A percentile compares a stretch with the other conserved stretches of the same genome.
Evolutionary conservation across 371 early-diverging fungal genomes (phyloP).

Genomic region (Mortierella sp.): DNA sequence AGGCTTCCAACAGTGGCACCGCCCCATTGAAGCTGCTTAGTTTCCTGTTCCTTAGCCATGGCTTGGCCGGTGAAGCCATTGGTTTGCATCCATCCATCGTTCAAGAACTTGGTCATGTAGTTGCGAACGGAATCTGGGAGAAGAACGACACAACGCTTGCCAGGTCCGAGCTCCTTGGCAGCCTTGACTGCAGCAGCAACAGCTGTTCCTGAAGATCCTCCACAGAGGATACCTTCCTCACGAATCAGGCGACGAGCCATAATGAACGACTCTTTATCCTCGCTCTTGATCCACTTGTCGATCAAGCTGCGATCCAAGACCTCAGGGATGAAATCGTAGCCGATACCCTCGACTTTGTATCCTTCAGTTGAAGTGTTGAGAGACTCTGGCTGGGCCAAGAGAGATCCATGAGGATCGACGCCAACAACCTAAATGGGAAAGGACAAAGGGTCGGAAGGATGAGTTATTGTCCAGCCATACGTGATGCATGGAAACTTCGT

Average conservation of each 20-base stretch:
- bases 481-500: too few relatives aligned
- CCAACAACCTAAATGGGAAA: conserved; percentile 84
- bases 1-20: conserved; percentile 88
- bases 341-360: conserved; percentile 95
- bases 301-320: conserved; percentile 84
- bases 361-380: conserved; percentile 72
- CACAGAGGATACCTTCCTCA: conserved; percentile 94
- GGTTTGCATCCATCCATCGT: conserved; percentile 95
- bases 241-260: conserved; percentile 95
- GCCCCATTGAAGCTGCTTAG: conserved; percentile 74
- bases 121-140: conserved; percentile 97
- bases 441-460: too few relatives aligned
- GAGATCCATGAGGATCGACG: conserved; percentile 94
- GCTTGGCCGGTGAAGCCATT: conserved; percentile 77
- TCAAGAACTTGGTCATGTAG: conserved; percentile 97
- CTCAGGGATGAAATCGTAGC: conserved; percentile 97
- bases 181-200: conserved; percentile 87
- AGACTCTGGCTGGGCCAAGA: conserved; percentile 89
- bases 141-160: conserved; percentile 92
- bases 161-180: conserved; percentile 84
- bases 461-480: too few relatives aligned
- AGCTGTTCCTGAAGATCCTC: conserved; percentile 96
- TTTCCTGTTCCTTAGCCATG: conserved; percentile 72
- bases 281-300: conserved; percentile 96
- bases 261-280: conserved; percentile 93